These are phyloP conservation scores for Alopecurus myosuroides DNA, from an alignment of 176 grass and related monocot species.

Conservation along the genomic window DNA sequence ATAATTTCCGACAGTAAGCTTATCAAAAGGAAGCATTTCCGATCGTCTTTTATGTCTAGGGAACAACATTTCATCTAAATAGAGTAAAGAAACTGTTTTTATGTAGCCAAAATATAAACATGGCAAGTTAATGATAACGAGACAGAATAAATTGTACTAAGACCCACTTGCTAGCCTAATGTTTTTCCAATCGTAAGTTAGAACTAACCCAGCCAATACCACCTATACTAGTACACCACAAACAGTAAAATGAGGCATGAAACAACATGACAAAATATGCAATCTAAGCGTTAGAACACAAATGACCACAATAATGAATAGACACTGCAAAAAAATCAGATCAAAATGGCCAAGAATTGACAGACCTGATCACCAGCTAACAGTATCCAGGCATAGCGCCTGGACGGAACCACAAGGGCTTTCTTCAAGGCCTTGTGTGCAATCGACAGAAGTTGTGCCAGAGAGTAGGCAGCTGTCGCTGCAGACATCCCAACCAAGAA, in stretches of 20 bases:
- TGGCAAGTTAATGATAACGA: not conserved
- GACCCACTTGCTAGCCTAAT: not conserved
- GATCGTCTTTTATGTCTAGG: not conserved
- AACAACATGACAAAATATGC: not conserved
- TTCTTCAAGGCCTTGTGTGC: slow-evolving; percentile 51
- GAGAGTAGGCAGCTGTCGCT: slow-evolving; percentile 52
- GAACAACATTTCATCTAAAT: not conserved
- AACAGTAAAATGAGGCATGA: not conserved
- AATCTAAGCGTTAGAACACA: not conserved
- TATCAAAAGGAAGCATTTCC: not conserved
- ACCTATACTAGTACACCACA: not conserved
- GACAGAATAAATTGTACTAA: not conserved
- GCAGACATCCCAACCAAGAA: slow-evolving; percentile 71
- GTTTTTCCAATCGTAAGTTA: not conserved
- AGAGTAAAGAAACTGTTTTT: not conserved
- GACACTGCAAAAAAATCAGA: slow-evolving; percentile 10
- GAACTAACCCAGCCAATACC: slow-evolving; percentile 31
- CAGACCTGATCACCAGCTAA: slow-evolving; percentile 79
- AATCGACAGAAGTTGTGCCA: slow-evolving; percentile 59
- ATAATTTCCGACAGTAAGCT: not conserved
- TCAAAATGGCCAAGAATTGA: slow-evolving; percentile 11
- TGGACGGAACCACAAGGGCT: slow-evolving; percentile 30
- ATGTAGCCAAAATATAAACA: not conserved
- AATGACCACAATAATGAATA: not conserved
- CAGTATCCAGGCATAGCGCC: slow-evolving; percentile 59